These are phyloP conservation scores for Chytriomyces hyalinus DNA, from an alignment of 192 early-diverging fungal species.

Conservation along the genomic window DNA sequence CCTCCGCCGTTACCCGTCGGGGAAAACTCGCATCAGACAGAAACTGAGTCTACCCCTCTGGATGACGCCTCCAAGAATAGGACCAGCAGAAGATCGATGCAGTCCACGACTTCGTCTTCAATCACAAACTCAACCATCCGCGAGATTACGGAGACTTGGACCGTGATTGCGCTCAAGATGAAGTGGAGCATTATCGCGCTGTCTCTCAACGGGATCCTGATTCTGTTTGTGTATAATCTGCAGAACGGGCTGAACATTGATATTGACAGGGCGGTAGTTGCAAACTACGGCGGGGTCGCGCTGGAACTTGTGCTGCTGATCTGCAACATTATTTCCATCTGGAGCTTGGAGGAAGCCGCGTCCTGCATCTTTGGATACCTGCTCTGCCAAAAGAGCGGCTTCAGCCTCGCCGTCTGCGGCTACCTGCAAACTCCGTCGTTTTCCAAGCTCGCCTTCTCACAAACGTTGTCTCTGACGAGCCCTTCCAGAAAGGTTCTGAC, in stretches of 20 bases:
- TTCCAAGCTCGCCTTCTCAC: conserved; percentile 11
- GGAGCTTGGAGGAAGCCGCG: conserved; percentile 20
- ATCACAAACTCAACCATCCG: not conserved
- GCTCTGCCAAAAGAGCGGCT: conserved; percentile 20
- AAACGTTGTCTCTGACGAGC: conserved; percentile 17
- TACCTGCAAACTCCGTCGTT: conserved; percentile 28
- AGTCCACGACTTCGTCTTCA: too few relatives aligned
- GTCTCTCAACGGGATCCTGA: conserved; percentile 17
- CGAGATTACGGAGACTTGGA: conserved; percentile 23
- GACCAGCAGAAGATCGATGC: too few relatives aligned
- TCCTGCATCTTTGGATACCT: conserved; percentile 3
- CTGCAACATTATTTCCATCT: conserved; percentile 26
- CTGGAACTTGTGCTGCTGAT: conserved; percentile 24
- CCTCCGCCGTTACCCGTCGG: too few relatives aligned
- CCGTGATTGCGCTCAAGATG: conserved; percentile 11
- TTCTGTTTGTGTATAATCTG: conserved; percentile 4
- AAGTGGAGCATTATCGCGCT: conserved; percentile 19
- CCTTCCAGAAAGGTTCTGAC: conserved; percentile 18
- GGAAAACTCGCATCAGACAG: too few relatives aligned
- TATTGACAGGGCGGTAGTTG: conserved; percentile 1
- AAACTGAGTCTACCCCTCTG: too few relatives aligned
- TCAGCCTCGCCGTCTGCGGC: conserved; percentile 32
- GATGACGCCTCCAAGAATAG: too few relatives aligned
- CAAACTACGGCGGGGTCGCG: conserved; percentile 16
- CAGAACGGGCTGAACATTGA: not conserved